phyloP scores from a whole-genome alignment of 192 early-diverging fungal genomes.

The Umbelopsis vinacea region DNA sequence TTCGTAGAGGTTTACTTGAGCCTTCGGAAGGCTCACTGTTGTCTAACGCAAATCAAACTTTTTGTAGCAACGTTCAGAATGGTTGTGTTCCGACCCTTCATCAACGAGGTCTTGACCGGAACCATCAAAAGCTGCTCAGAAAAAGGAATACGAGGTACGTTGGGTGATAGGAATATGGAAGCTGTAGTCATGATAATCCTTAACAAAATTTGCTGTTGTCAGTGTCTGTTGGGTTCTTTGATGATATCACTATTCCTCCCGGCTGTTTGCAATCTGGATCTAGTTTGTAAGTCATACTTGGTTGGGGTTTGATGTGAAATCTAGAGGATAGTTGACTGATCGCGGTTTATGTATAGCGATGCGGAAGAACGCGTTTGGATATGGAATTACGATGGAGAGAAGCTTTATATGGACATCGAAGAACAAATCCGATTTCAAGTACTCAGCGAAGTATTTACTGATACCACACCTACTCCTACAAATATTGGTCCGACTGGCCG shows the following conservation, averaged over 20 bases:
- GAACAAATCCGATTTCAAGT: conserved; percentile 81
- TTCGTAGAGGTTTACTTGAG: conserved; percentile 32
- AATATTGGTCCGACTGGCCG: conserved; percentile 43
- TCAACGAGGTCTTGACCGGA: conserved; percentile 85
- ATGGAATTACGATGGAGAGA: conserved; percentile 79
- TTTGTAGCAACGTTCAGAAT: conserved; percentile 75
- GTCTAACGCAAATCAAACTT: conserved; percentile 5
- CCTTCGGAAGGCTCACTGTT: no score
- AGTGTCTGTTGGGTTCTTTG: conserved; percentile 89
- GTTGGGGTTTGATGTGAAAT: background rate
- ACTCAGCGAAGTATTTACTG: conserved; percentile 72
- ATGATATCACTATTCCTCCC: conserved; percentile 84
- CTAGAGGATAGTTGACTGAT: background rate
- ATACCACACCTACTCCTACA: conserved; percentile 67
- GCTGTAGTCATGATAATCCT: background rate
- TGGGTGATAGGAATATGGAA: background rate
- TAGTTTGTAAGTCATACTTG: conserved; percentile 58
- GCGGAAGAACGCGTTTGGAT: conserved; percentile 78
- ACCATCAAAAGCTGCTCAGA: conserved; percentile 74
- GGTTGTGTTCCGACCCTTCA: conserved; percentile 89
- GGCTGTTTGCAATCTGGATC: conserved; percentile 63
- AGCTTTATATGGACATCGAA: conserved; percentile 83
- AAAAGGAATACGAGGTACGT: conserved; percentile 70
- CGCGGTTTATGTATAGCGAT: conserved; percentile 45
- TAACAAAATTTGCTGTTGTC: conserved; percentile 21